These are phyloP conservation scores for Dendrocalamus sinicus DNA, from an alignment of 176 grass and related monocot genomes.

Conservation along the genomic window DNA sequence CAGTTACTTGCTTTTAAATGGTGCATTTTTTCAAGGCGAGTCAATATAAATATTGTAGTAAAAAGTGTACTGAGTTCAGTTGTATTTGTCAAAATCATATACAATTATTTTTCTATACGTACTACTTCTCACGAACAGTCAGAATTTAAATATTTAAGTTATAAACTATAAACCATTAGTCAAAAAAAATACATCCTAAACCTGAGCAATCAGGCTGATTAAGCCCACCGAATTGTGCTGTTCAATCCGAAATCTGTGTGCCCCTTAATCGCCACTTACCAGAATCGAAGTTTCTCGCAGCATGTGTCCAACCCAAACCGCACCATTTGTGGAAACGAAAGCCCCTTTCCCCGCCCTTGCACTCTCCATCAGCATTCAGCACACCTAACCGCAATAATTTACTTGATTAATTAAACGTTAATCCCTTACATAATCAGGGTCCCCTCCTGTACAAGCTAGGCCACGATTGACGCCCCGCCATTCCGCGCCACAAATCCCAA, in stretches of 20 bases:
- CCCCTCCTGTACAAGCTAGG: constrained; percentile 4
- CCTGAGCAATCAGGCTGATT: neutral
- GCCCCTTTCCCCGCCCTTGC: too few relatives aligned
- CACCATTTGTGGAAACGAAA: constrained; percentile 47
- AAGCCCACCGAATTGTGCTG: neutral
- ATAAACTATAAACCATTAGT: too few relatives aligned
- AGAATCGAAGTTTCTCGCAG: neutral
- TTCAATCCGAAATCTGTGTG: constrained; percentile 19
- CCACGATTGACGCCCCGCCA: neutral
- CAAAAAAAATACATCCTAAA: neutral
- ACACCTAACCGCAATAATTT: neutral
- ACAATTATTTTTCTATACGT: too few relatives aligned
- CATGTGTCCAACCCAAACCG: neutral
- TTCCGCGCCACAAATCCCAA: constrained; percentile 31
- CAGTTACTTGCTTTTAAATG: too few relatives aligned
- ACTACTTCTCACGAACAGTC: too few relatives aligned
- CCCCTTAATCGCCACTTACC: neutral
- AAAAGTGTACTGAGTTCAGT: too few relatives aligned
- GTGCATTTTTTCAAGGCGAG: too few relatives aligned
- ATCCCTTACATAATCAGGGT: neutral
- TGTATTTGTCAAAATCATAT: too few relatives aligned
- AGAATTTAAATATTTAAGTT: too few relatives aligned
- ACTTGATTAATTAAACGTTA: neutral
- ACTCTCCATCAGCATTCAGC: too few relatives aligned
- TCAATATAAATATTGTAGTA: too few relatives aligned